Base-by-base conservation (phyloP, 2,329 filamentous ascomycete species). In the Trichocomaceae sp. region DNA sequence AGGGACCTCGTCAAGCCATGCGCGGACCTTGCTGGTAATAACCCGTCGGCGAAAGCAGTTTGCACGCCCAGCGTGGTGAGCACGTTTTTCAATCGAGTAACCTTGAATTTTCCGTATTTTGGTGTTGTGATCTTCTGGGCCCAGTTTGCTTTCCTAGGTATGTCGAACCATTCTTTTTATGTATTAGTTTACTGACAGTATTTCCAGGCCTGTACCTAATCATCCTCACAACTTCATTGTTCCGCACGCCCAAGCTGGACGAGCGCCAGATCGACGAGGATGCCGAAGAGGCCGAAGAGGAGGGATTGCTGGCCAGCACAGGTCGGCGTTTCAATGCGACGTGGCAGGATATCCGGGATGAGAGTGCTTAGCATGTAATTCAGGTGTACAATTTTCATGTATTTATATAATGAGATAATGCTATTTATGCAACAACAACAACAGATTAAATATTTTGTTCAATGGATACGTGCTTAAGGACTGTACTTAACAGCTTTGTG, bases 121-220 rank as follows among this genome's bases (percentile, higher is more conserved):
- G 93, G 93, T 10, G 84, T 86, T 10, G 76, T 97, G n/a, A 82
- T 89, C 62, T 99, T 97, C 71, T 99, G 91, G 90, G 88, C 90
- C 0, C 93, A 99, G 65, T 97, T 96, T 67, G 87, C 81, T 12
- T 97, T 99, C 74, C 73, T 99, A 44, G 86, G 76, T 76, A 69
- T 62, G 66, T 35, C 26, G 17, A 12, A 8, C 7, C n/a, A 17
- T 22, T 17, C n/a, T n/a, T n/a, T n/a, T n/a, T n/a, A n/a, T n/a
- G n/a, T n/a, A n/a, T n/a, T n/a, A n/a, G n/a, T n/a, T n/a, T n/a
- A n/a, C n/a, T n/a, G n/a, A n/a, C n/a, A n/a, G n/a, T n/a, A n/a
- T 12, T 7, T 54, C 22, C 50, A 75, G 72, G 73, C 33, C 79
- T 96, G 19, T 96, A 95, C 71, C 70, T 96, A 9, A 73, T 96